phyloP scores from a whole-genome alignment of 2,329 filamentous ascomycete genomes.

The Cladosporium sp. region DNA sequence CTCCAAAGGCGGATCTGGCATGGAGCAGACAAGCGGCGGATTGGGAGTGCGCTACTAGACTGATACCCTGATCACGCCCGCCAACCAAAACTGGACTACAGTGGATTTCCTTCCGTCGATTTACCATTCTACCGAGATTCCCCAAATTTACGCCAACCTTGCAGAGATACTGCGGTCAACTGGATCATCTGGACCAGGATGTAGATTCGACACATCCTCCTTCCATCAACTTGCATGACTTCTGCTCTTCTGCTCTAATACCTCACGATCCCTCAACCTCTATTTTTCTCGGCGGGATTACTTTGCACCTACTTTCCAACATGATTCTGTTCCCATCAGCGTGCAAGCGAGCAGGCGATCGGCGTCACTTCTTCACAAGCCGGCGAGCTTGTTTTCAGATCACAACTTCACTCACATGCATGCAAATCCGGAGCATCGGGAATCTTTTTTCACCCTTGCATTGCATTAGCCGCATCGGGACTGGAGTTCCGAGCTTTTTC shows the following conservation, averaged over 20 bases:
- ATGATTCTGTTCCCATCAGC: not conserved
- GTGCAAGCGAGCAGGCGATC: not conserved
- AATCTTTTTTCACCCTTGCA: no score
- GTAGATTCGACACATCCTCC: no score
- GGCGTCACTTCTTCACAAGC: not conserved
- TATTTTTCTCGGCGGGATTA: not conserved
- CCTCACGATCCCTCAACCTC: not conserved
- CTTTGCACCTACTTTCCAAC: not conserved
- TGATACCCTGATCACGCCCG: not conserved
- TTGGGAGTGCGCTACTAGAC: constrained; percentile 1
- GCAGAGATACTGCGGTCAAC: no score
- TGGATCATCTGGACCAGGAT: no score
- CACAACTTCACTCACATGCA: no score
- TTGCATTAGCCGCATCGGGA: no score
- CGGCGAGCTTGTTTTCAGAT: not conserved
- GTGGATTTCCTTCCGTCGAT: not conserved
- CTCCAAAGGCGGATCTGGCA: not conserved
- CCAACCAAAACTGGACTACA: not conserved
- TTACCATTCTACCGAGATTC: constrained; percentile 3
- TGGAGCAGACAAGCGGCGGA: not conserved
- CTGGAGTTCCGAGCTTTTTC: no score
- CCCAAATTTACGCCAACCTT: not conserved
- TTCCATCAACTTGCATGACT: not conserved
- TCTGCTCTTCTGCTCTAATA: not conserved
- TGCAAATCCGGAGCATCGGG: no score